Evolutionary conservation across 2,329 filamentous ascomycete genomes (phyloP), one percentile per base, ranked within the genome.

Genomic region (Stagonosporopsis chrysanthemi): DNA sequence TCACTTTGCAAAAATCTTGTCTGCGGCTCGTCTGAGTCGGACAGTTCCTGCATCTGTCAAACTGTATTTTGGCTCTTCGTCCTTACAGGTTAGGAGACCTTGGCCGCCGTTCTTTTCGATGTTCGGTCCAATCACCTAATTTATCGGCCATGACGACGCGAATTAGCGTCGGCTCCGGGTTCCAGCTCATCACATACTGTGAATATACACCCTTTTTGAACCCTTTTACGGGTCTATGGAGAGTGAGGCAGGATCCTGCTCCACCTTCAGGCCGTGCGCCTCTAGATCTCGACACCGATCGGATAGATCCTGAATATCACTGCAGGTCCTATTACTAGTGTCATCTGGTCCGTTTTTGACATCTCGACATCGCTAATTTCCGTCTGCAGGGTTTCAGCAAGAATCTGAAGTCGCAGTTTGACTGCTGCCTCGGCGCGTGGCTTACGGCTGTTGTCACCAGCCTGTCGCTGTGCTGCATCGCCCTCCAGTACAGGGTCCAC

Each of bases 41-140:
- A n/a, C 22, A 26, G 11, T 31, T 39, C 44, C 39, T 54, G 52
- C 52, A 48, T n/a, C 44, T 43, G 31, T 43, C 44, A 44, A 48
- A 36, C 36, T 6, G 38, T 14, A 15, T 39, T 22, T 15, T 15
- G 17, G 19, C 4, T 22, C 35, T 31, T 31, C n/a, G n/a, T 7
- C 31, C 24, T 44, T n/a, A 40, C 19, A 36, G 44, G 31, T 24
- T 11, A 26, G 31, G 24, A n/a, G 33, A 22, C 31, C 3, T 22
- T 23, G 19, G 36, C 38, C 26, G 23, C 12, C 22, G 15, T 11
- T 9, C 4, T 42, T 29, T 38, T 29, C n/a, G 7, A 39, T 17
- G 12, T 12, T 23, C 47, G 23, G 41, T 6, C 42, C 42, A 51
- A 47, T 46, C 36, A 29, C 36, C 28, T 35, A 35, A 29, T 17